Conservation (phyloP, 75 land plant species). For the Pinus albicaulis region DNA sequence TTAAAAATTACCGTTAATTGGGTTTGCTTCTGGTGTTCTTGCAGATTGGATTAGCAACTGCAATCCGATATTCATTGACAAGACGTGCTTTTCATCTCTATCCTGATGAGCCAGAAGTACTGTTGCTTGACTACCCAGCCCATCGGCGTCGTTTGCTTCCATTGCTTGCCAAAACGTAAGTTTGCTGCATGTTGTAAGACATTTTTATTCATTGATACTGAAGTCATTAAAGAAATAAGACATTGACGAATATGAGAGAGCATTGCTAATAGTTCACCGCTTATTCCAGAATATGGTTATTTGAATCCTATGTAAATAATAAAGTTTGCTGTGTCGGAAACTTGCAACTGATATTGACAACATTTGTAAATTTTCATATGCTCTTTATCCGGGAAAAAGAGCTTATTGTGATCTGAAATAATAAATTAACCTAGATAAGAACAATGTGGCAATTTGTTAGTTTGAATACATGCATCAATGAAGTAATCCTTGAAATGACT, state of each 20-base stretch:
- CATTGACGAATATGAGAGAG: not conserved
- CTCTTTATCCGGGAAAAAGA: not conserved
- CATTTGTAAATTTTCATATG: not conserved
- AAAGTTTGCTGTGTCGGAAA: not conserved
- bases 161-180: constrained; percentile 88
- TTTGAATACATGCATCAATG: not conserved
- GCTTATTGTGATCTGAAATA: not conserved
- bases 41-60: constrained; percentile 82
- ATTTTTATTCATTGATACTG: not conserved
- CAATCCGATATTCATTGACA: constrained; percentile 78
- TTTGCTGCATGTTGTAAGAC: constrained; percentile 24
- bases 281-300: not conserved
- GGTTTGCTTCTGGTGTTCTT: constrained; percentile 13
- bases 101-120: constrained; percentile 65
- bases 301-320: not conserved
- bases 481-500: not conserved
- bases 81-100: constrained; percentile 75
- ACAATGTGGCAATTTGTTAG: not conserved
- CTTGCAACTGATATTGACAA: not conserved
- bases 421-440: not conserved
- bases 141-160: constrained; percentile 89
- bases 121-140: constrained; percentile 91
- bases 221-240: not conserved
- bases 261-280: not conserved
- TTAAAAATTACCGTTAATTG: not conserved